Percentiles rank a stretch among this genome's conserved stretches.
These are phyloP conservation scores for Crithidia acanthocephali DNA, from an alignment of 208 protist genomes.

Conservation along the genomic window DNA sequence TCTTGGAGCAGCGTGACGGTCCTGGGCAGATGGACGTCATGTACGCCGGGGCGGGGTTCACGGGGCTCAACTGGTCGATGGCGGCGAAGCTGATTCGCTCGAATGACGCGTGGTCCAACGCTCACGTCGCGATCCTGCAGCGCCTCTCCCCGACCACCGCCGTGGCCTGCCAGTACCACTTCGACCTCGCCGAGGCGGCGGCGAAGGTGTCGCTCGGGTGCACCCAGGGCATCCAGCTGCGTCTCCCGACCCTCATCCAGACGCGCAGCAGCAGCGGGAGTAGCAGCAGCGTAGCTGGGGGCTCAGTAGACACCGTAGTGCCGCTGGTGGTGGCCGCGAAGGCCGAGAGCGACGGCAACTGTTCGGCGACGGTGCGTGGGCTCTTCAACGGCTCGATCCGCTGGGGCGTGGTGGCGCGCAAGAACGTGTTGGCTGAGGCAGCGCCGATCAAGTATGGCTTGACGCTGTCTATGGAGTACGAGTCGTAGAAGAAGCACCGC, in stretches of 20 bases:
- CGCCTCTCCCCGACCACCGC: conserved; percentile 59
- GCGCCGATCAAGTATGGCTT: conserved; percentile 55
- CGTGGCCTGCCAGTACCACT: conserved; percentile 77
- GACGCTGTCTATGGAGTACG: conserved; percentile 69
- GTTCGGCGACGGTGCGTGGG: conserved; percentile 70
- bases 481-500: too few relatives aligned
- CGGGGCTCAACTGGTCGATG: conserved; percentile 80
- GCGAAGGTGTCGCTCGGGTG: conserved; percentile 73
- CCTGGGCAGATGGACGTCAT: conserved; percentile 72
- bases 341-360: conserved; percentile 68
- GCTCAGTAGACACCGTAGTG: conserved; percentile 44
- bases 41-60: conserved; percentile 83
- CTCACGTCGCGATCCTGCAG: conserved; percentile 75
- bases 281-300: conserved; percentile 4
- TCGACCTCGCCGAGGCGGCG: conserved; percentile 53
- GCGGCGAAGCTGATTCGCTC: conserved; percentile 76
- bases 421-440: conserved; percentile 51
- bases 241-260: conserved; percentile 49
- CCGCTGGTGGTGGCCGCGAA: conserved; percentile 76
- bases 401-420: conserved; percentile 69
- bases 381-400: conserved; percentile 71
- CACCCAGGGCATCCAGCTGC: conserved; percentile 77
- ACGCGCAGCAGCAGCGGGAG: conserved; percentile 23
- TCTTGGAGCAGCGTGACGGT: conserved; percentile 76
- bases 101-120: conserved; percentile 70